A percentile compares a stretch with the other conserved stretches of the same genome.
Evolutionary conservation across 768 basidiomycete genomes (phyloP).

Genomic region (Panaeolus cyanescens): DNA sequence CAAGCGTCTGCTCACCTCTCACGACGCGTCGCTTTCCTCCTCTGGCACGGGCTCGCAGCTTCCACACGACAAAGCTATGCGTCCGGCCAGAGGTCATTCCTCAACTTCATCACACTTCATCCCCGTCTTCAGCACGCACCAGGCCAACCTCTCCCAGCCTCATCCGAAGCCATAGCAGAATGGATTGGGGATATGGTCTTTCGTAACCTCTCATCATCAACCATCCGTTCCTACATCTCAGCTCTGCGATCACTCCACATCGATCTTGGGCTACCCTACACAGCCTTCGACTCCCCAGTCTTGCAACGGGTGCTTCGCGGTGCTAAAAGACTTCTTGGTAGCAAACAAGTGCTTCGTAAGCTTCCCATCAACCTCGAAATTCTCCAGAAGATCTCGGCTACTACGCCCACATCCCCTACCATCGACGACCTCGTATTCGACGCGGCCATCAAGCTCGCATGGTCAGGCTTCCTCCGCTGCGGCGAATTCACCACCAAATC

Average conservation of each 20-base stretch:
- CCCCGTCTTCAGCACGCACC: conserved; percentile 9
- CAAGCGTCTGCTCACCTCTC: conserved; percentile 15
- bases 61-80: conserved; percentile 30
- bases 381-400: conserved; percentile 13
- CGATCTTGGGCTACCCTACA: conserved; percentile 26
- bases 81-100: conserved; percentile 29
- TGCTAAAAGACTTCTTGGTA: conserved; percentile 31
- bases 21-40: conserved; percentile 19
- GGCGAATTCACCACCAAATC: conserved; percentile 13
- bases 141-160: conserved; percentile 19
- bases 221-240: conserved; percentile 23
- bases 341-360: conserved; percentile 21
- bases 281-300: conserved; percentile 23
- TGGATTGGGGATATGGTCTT: conserved; percentile 20
- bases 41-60: conserved; percentile 31
- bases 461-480: conserved; percentile 21
- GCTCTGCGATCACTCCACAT: conserved; percentile 29
- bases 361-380: conserved; percentile 24
- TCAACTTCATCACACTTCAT: conserved; percentile 24
- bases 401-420: not conserved
- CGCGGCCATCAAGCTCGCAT: conserved; percentile 19
- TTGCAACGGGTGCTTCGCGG: conserved; percentile 30
- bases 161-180: conserved; percentile 13
- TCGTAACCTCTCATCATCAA: conserved; percentile 14
- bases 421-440: conserved; percentile 10